A percentile compares a stretch with the other conserved stretches of the same genome.
Evolutionary conservation across 495 filamentous ascomycete genomes (phyloP).

Genomic region (Penicilliopsis zonata): DNA sequence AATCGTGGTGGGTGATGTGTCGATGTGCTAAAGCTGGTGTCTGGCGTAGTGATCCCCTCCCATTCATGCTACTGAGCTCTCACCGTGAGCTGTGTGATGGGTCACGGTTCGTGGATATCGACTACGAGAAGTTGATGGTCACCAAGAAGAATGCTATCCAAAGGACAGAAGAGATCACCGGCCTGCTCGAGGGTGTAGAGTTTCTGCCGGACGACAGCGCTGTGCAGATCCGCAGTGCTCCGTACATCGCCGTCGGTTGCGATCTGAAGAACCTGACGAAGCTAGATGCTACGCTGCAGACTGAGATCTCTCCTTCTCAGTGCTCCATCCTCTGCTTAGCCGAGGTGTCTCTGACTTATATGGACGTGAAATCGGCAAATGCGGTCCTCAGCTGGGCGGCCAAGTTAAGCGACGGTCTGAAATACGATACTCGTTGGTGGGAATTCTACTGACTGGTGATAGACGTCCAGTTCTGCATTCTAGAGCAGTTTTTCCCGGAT

Average conservation of each 20-base stretch:
- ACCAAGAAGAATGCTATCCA: slow-evolving; percentile 59
- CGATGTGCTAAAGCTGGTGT: no score
- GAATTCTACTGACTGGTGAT: neutral
- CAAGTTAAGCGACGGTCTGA: slow-evolving; percentile 45
- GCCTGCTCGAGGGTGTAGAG: slow-evolving; percentile 36
- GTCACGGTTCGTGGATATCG: slow-evolving; percentile 71
- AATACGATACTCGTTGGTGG: neutral
- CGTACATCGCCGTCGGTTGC: slow-evolving; percentile 72
- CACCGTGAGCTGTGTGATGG: slow-evolving; percentile 41
- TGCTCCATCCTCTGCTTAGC: slow-evolving; percentile 66
- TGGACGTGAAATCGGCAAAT: slow-evolving; percentile 67
- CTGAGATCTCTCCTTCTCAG: slow-evolving; percentile 38
- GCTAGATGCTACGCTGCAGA: slow-evolving; percentile 43
- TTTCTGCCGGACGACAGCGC: slow-evolving; percentile 26
- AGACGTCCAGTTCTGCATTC: slow-evolving; percentile 60
- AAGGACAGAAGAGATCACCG: slow-evolving; percentile 43
- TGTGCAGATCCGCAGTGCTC: slow-evolving; percentile 47
- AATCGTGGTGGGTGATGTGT: no score
- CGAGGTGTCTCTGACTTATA: slow-evolving; percentile 86
- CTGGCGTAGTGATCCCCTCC: slow-evolving; percentile 66
- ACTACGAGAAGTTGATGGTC: slow-evolving; percentile 69
- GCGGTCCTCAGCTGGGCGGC: slow-evolving; percentile 59
- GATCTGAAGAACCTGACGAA: slow-evolving; percentile 56
- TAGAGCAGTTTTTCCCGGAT: slow-evolving; percentile 78
- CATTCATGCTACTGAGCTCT: slow-evolving; percentile 66